Conservation (phyloP, 1,139 yeast genomes). For the Sugiyamaella castrensis region DNA sequence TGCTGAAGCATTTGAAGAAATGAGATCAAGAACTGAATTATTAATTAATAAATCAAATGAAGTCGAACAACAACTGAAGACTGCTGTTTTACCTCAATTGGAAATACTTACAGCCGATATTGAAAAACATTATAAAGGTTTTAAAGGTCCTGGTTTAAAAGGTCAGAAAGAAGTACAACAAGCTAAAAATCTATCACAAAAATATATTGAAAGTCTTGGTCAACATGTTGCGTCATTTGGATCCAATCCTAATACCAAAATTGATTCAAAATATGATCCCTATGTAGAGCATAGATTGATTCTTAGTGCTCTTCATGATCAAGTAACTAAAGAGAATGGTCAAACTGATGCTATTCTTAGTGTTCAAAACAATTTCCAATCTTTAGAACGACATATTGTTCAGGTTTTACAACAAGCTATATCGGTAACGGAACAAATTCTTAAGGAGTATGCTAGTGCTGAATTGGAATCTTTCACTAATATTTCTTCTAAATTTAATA, state of each 20-base stretch:
- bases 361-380: constrained; percentile 42
- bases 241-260: constrained; percentile 23
- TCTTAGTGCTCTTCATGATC: constrained; percentile 40
- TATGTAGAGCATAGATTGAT: constrained; percentile 43
- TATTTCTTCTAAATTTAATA: constrained; percentile 35
- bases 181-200: constrained; percentile 37
- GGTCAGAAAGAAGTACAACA: constrained; percentile 40
- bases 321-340: constrained; percentile 45
- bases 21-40: constrained; percentile 35
- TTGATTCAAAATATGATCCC: constrained; percentile 47
- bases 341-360: constrained; percentile 44
- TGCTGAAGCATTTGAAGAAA: constrained; percentile 36
- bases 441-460: constrained; percentile 33
- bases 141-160: constrained; percentile 38
- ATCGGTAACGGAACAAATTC: constrained; percentile 33
- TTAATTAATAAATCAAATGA: constrained; percentile 36
- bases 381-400: constrained; percentile 45
- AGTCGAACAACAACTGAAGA: constrained; percentile 35
- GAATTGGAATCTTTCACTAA: constrained; percentile 33
- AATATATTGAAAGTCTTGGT: constrained; percentile 40
- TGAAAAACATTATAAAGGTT: constrained; percentile 42
- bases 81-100: constrained; percentile 37
- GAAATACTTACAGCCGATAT: constrained; percentile 38
- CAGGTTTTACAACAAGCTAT: constrained; percentile 44
- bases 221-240: constrained; percentile 32